Conservation (phyloP, 2,329 filamentous ascomycete genomes). For the Fusarium algeriense region DNA sequence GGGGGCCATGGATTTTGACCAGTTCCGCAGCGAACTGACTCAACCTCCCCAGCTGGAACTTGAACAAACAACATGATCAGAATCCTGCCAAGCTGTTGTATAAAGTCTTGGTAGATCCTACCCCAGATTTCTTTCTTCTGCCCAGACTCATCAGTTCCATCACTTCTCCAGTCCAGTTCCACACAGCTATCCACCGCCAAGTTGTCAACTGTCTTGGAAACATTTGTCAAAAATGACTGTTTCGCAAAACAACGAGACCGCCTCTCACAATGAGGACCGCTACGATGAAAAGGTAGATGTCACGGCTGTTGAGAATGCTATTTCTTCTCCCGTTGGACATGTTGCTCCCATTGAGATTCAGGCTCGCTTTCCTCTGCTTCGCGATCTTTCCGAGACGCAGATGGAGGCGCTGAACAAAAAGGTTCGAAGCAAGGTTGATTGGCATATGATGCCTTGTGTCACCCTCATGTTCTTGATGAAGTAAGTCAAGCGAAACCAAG, state of each 20-base stretch:
- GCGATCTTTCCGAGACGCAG: conserved; percentile 37
- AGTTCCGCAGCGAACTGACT: background rate
- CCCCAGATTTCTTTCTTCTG: background rate
- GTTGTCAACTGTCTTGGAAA: background rate
- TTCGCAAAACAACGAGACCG: conserved; percentile 6
- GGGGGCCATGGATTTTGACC: background rate
- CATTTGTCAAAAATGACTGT: conserved; percentile 13
- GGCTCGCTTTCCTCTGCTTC: conserved; percentile 40
- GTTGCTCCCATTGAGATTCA: conserved; percentile 44
- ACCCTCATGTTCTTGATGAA: conserved; percentile 32
- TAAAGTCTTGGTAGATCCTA: background rate
- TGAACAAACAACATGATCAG: background rate
- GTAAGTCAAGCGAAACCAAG: background rate
- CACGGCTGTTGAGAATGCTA: conserved; percentile 3
- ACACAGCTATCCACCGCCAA: background rate
- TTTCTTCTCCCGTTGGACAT: background rate
- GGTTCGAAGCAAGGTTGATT: conserved; percentile 49
- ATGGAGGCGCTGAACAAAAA: conserved; percentile 46
- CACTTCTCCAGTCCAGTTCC: background rate
- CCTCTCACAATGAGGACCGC: conserved; percentile 2
- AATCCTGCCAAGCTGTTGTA: background rate
- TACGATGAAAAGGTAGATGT: conserved; percentile 21
- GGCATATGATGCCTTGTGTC: conserved; percentile 43
- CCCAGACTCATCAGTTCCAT: conserved; percentile 1
- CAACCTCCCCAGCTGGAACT: background rate